Base-by-base conservation (phyloP, 495 filamentous ascomycete species). In the Tuber indicum region DNA sequence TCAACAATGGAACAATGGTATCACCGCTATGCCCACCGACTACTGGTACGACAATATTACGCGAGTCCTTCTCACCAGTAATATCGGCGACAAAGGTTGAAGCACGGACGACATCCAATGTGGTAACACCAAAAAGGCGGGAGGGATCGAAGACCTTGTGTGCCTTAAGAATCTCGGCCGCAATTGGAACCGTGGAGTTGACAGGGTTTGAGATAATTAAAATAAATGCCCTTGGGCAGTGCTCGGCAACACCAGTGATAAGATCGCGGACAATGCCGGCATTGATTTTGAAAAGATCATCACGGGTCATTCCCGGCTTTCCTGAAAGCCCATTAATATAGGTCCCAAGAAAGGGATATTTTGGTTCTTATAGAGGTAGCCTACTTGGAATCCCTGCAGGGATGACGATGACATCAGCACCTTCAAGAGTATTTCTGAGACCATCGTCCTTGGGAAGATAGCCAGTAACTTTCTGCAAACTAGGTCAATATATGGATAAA, bases 141-240 rank as follows among this genome's bases (percentile, higher is more conserved):
- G 93, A 90, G 79, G 96, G 87, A 87, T 99, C 91, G 87, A 98
- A 98, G 81, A 97, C 93, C 77, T 91, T 91, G 85, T 94, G 93
- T 77, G 88, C 88, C 90, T 97, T 98, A 85, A 99, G 90, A 74
- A 97, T 90, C 87, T 99, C 96, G 74, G 96, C 96, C 70, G 96
- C 93, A 84, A 99, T 97, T 72, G 96, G 96, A 76, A 99, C 96
- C 49, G 96, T 99, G 39, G 93, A 96, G 92, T 99, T 99, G 86
- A 99, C 96, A 47, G 96, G 96, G 89, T 99, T 99, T 78, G 96
- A 98, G 86, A 99, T 99, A 87, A 99, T 90, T 72, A 98, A 90
- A 84, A 94, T 89, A 86, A 91, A 98, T 52, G 96, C 96, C 82
- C 97, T 95, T 81, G 96, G 96, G 84, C 89, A 89, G 82, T 90